Percentiles rank a stretch among this genome's conserved stretches.
phyloP scores from a whole-genome alignment of 352 stramenopile genomes.

The Globisporangium viniferum region DNA sequence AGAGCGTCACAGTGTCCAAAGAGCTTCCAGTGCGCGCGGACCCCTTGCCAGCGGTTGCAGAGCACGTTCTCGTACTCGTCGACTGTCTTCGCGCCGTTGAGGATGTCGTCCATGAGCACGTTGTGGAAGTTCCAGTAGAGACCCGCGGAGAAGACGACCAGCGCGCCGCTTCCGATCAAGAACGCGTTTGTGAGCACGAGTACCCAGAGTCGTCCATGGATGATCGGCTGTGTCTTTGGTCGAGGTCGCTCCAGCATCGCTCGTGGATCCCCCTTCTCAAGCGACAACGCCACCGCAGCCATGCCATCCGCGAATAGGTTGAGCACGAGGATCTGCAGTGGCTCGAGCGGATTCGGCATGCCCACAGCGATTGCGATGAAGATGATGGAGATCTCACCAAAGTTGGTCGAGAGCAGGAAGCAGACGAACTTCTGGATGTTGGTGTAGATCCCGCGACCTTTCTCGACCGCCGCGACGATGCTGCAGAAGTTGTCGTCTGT shows the following conservation, averaged over 20 bases:
- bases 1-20: constrained; percentile 57
- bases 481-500: constrained; percentile 98
- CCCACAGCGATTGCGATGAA: constrained; percentile 62
- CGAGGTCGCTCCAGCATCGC: constrained; percentile 71
- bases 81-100: constrained; percentile 38
- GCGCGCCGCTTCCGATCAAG: constrained; percentile 40
- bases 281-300: constrained; percentile 63
- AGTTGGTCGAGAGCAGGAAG: constrained; percentile 98
- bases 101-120: constrained; percentile 48
- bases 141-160: constrained; percentile 50
- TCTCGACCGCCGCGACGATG: constrained; percentile 97
- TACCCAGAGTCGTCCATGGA: constrained; percentile 65
- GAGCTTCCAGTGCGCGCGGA: constrained; percentile 44
- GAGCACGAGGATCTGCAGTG: constrained; percentile 97
- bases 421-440: constrained; percentile 99
- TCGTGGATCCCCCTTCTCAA: constrained; percentile 60
- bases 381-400: constrained; percentile 92
- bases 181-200: constrained; percentile 63
- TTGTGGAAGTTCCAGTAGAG: constrained; percentile 74
- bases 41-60: constrained; percentile 49
- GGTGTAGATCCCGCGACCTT: constrained; percentile 96
- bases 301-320: constrained; percentile 97
- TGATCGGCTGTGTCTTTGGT: constrained; percentile 49
- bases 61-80: constrained; percentile 56
- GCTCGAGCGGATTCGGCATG: constrained; percentile 87